A percentile compares a stretch with the other conserved stretches of the same genome.
Evolutionary conservation across 1,284 basidiomycete genomes (phyloP).

Genomic region (Austroboletus niveus): DNA sequence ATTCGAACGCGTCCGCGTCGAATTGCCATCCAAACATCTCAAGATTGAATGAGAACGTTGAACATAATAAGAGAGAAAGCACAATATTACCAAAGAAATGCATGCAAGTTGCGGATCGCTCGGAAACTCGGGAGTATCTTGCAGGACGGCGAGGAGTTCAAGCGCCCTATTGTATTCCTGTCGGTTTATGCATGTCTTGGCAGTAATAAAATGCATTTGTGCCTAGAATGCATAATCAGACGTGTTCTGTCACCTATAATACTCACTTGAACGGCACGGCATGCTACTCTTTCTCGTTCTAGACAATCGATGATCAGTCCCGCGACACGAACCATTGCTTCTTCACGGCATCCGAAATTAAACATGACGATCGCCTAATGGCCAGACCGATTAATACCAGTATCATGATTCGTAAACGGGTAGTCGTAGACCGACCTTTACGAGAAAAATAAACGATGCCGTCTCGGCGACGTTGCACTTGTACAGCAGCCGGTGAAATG

Average conservation of each 20-base stretch:
- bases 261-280: not conserved
- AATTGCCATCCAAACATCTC: not conserved
- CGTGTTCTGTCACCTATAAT: not conserved
- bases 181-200: not conserved
- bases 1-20: not conserved
- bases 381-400: too few relatives aligned
- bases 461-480: not conserved
- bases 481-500: not conserved
- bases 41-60: not conserved
- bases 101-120: not conserved
- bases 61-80: too few relatives aligned
- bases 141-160: not conserved
- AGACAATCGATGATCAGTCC: not conserved
- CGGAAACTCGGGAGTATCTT: not conserved
- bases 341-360: too few relatives aligned
- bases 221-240: not conserved
- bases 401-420: too few relatives aligned
- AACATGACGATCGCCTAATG: not conserved
- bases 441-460: not conserved
- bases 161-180: not conserved
- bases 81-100: too few relatives aligned
- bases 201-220: not conserved
- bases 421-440: not conserved
- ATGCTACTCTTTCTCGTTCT: not conserved
- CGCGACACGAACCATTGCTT: not conserved